Base-by-base conservation (phyloP, 768 basidiomycete species). In the Trametes punicea region DNA sequence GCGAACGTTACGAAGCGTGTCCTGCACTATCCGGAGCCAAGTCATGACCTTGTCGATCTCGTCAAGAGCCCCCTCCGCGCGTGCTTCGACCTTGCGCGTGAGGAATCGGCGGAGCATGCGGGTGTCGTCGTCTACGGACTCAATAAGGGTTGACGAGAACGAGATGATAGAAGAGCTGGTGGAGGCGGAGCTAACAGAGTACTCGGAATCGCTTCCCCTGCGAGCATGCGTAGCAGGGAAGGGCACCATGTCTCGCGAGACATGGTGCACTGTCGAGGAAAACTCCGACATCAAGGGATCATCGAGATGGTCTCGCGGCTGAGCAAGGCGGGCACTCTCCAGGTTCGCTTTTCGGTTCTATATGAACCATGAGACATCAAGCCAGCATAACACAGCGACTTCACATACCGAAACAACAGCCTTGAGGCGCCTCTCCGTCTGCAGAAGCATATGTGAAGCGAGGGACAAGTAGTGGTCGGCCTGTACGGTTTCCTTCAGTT, bases 101-200 rank as follows among this genome's bases (percentile, higher is more conserved):
- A 89, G 63, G n/a, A 90, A 67, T 16, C 85, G 76, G 13, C 85
- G 84, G 31, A 88, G 73, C 25, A 77, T 75, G 31, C 80, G 78
- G 10, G 75, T 78, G 57, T 89, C 88, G 45, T 88, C 87, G 39
- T 85, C 81, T 52, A 86, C 86, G 59, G 83, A 83, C 44, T 80
- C 80, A 1, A 77, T 77, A 3, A 80, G 61, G 0, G 81, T 81
- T 4, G 74, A 75, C 6, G 79, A 72, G 27, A 82, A 65, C 3
- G 85, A 82, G n/a, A 74, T 55, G 31, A 67, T 59, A 25, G 73
- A 73, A n/a, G 74, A 70, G 45, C 72, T 60, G 29, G 71, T 63
- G 11, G 73, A 70, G 6, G 46, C 9, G 2, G 54, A 56, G 26
- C 30, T 20, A 27, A 56, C 26, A 9, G 59, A 60, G 50, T 44